Evolutionary conservation across 345 rosid species (phyloP).

Genomic region (Salix arbutifolia): DNA sequence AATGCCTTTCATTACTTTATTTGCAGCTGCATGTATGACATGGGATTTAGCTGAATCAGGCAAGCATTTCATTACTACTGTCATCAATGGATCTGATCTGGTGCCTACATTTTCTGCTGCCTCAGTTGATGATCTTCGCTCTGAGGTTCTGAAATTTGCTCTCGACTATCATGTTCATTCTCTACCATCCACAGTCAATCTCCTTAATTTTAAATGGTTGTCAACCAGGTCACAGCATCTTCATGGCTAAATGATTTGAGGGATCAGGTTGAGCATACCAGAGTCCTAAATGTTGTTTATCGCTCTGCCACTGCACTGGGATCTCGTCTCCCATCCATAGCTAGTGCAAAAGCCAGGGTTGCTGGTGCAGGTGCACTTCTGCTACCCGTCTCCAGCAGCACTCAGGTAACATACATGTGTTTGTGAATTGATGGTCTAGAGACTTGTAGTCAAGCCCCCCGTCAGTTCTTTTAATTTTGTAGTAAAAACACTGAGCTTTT

Average conservation of each 20-base stretch:
- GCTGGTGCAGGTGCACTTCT: constrained; percentile 92
- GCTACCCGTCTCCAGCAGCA: constrained; percentile 80
- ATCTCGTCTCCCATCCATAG: constrained; percentile 83
- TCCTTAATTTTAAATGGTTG: constrained; percentile 16
- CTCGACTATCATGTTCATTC: background rate
- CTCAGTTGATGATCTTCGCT: constrained; percentile 88
- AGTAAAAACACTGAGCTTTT: background rate
- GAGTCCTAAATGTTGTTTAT: constrained; percentile 83
- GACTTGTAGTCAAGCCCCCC: background rate
- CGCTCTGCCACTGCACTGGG: constrained; percentile 94
- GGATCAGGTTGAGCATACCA: constrained; percentile 83
- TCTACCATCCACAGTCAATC: background rate
- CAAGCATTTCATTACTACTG: constrained; percentile 72
- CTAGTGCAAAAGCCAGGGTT: constrained; percentile 92
- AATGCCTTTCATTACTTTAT: constrained; percentile 23
- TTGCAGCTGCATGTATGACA: constrained; percentile 97
- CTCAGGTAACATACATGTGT: constrained; percentile 54
- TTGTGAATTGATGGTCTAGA: background rate
- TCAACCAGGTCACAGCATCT: constrained; percentile 76
- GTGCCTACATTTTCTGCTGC: constrained; percentile 94
- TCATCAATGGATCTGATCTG: constrained; percentile 87
- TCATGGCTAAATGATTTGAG: constrained; percentile 94
- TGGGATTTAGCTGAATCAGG: constrained; percentile 99
- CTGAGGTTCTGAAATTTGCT: constrained; percentile 54
- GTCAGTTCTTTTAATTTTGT: background rate